These are phyloP conservation scores for Candida caryicola DNA, from an alignment of 805 yeast species.

Conservation along the genomic window DNA sequence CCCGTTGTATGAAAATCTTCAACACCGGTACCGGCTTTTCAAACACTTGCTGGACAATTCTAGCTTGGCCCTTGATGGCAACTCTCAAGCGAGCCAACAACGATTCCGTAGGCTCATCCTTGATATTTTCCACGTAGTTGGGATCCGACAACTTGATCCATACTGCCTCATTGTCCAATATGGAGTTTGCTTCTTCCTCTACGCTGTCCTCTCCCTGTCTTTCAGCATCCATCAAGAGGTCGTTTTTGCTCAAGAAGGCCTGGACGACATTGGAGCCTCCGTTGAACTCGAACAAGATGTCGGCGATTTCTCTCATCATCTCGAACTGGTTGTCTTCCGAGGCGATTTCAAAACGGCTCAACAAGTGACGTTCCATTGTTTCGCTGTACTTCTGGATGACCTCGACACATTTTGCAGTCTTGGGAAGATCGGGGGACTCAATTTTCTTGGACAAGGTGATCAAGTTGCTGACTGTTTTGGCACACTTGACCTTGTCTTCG, in stretches of 20 bases:
- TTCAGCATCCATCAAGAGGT: constrained; percentile 56
- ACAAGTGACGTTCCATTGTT: constrained; percentile 65
- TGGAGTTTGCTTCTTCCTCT: constrained; percentile 31
- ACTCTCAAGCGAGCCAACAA: constrained; percentile 53
- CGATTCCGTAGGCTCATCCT: constrained; percentile 51
- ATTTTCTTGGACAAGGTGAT: constrained; percentile 63
- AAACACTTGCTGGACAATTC: constrained; percentile 71
- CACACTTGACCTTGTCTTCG: constrained; percentile 63
- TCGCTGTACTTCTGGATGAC: constrained; percentile 71
- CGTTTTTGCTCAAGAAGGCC: constrained; percentile 77
- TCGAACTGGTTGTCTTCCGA: constrained; percentile 64
- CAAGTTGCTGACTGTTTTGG: constrained; percentile 64
- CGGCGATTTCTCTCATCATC: constrained; percentile 75
- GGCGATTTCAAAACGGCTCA: constrained; percentile 71
- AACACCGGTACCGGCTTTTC: constrained; percentile 66
- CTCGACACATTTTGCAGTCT: constrained; percentile 33
- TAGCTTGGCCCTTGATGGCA: constrained; percentile 68
- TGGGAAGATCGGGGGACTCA: constrained; percentile 50
- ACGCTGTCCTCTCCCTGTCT: constrained; percentile 12
- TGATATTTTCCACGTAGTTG: constrained; percentile 42
- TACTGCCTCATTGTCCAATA: constrained; percentile 43
- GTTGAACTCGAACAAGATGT: constrained; percentile 72
- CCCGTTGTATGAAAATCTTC: constrained; percentile 66
- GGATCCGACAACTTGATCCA: constrained; percentile 69
- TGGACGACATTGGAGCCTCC: constrained; percentile 82